A percentile compares a stretch with the other conserved stretches of the same genome.
phyloP scores from a whole-genome alignment of 805 yeast genomes.

The Kodamaea laetipori region DNA sequence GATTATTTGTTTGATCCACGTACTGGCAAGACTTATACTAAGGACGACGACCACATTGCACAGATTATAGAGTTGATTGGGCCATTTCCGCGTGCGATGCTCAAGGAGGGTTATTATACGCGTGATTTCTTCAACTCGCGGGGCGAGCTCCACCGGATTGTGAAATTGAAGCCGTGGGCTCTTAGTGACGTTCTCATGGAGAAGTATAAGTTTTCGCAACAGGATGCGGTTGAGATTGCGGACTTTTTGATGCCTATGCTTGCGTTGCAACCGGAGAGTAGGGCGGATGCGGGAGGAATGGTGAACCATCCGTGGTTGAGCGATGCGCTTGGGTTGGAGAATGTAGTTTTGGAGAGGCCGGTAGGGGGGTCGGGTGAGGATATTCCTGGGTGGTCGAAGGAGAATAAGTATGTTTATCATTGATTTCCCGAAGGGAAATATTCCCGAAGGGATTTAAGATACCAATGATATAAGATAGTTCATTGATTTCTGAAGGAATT shows the following conservation, averaged over 20 bases:
- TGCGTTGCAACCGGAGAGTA: conserved; percentile 66
- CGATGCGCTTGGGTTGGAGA: conserved; percentile 77
- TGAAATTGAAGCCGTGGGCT: conserved; percentile 87
- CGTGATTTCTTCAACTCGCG: conserved; percentile 63
- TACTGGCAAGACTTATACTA: conserved; percentile 70
- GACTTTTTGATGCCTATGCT: conserved; percentile 87
- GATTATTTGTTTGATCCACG: conserved; percentile 93
- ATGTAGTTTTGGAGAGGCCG: conserved; percentile 69
- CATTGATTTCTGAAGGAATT: too few relatives aligned
- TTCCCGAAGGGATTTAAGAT: too few relatives aligned
- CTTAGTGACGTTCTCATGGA: conserved; percentile 77
- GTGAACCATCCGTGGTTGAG: conserved; percentile 82
- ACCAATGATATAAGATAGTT: too few relatives aligned
- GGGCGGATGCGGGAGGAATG: conserved; percentile 97
- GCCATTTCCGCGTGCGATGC: conserved; percentile 58
- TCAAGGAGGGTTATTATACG: conserved; percentile 63
- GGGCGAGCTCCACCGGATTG: conserved; percentile 76
- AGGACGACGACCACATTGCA: conserved; percentile 95
- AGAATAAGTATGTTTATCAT: conserved; percentile 25
- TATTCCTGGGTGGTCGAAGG: conserved; percentile 87
- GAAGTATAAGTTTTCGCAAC: conserved; percentile 72
- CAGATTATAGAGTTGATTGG: conserved; percentile 88
- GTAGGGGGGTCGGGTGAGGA: conserved; percentile 82
- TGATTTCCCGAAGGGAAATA: too few relatives aligned
- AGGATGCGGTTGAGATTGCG: conserved; percentile 71